These are phyloP conservation scores for Aspergillus taichungensis DNA, from an alignment of 495 filamentous ascomycete species.

Conservation along the genomic window DNA sequence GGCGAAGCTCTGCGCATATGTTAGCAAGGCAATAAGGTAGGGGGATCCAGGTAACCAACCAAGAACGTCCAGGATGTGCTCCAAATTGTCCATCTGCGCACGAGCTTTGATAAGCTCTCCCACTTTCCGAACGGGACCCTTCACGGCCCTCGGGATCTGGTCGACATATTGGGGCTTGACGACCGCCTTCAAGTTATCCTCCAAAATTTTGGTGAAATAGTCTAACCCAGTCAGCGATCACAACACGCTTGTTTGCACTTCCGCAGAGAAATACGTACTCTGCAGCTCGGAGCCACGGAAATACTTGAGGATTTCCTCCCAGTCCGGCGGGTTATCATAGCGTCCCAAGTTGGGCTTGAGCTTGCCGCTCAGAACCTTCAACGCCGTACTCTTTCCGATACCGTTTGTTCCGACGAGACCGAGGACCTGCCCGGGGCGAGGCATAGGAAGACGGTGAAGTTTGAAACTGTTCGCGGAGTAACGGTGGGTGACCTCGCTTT, in stretches of 20 bases:
- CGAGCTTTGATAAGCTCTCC: constrained; percentile 65
- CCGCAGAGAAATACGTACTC: constrained; percentile 46
- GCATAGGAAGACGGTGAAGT: constrained; percentile 91
- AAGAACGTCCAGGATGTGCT: constrained; percentile 76
- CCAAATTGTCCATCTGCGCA: constrained; percentile 66
- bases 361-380: constrained; percentile 97
- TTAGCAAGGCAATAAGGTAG: constrained; percentile 14
- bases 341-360: constrained; percentile 94
- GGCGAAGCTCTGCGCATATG: constrained; percentile 56
- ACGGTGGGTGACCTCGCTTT: constrained; percentile 93
- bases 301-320: constrained; percentile 97
- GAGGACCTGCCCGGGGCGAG: constrained; percentile 90
- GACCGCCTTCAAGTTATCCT: constrained; percentile 92
- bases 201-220: constrained; percentile 96
- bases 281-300: constrained; percentile 96
- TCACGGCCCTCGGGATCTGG: constrained; percentile 88
- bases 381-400: constrained; percentile 97
- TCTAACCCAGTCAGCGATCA: constrained; percentile 41
- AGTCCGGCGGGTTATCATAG: constrained; percentile 94
- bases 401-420: constrained; percentile 97
- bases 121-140: constrained; percentile 66
- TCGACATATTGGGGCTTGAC: constrained; percentile 99
- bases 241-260: neutral
- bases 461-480: constrained; percentile 99
- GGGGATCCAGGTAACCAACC: constrained; percentile 33